phyloP scores from a whole-genome alignment of 331 rosid species.

The Pyracantha coccinea region DNA sequence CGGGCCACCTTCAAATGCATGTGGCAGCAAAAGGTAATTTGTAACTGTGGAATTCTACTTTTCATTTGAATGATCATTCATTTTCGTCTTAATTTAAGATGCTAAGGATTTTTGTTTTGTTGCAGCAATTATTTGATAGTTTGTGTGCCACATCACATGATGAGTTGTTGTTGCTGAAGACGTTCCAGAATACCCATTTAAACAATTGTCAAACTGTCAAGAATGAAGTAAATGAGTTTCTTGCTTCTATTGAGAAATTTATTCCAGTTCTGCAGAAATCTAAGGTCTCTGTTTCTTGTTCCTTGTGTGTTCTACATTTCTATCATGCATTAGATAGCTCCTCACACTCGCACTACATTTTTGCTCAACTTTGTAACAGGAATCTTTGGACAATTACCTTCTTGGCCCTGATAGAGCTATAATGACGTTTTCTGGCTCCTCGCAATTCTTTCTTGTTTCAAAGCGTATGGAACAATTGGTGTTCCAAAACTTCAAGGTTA shows the following conservation, averaged over 20 bases:
- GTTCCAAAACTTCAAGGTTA: conserved; percentile 42
- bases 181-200: conserved; percentile 41
- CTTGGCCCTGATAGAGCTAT: conserved; percentile 45
- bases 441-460: conserved; percentile 35
- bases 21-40: conserved; percentile 87
- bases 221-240: conserved; percentile 39
- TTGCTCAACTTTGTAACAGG: conserved; percentile 39
- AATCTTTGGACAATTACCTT: conserved; percentile 54
- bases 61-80: not conserved
- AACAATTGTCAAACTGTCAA: conserved; percentile 42
- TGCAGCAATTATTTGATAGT: conserved; percentile 76
- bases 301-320: conserved; percentile 8
- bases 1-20: conserved; percentile 48
- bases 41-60: not conserved
- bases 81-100: conserved; percentile 1
- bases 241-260: conserved; percentile 42
- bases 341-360: conserved; percentile 2
- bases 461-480: conserved; percentile 55
- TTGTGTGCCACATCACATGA: conserved; percentile 41
- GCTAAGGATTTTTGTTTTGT: conserved; percentile 6
- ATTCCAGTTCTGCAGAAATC: conserved; percentile 49
- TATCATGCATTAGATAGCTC: not conserved
- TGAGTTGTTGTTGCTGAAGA: conserved; percentile 59
- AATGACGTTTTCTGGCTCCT: conserved; percentile 21
- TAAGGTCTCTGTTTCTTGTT: conserved; percentile 46